Evolutionary conservation across 192 early-diverging fungal genomes (phyloP).

Genomic region (Hyaloraphidium curvatum): DNA sequence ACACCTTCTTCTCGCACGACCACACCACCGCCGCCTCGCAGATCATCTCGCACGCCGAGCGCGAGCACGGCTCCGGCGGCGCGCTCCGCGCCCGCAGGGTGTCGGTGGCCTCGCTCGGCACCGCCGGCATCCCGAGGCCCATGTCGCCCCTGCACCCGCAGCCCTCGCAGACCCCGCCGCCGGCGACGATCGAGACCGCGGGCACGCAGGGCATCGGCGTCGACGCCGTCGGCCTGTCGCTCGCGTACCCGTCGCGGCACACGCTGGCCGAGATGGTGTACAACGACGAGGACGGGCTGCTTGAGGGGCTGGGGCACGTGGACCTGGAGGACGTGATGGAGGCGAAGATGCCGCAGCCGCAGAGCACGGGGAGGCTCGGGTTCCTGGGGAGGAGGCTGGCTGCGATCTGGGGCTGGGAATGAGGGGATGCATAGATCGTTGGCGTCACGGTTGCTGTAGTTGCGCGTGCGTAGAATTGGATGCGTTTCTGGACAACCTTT

Average conservation of each 20-base stretch:
- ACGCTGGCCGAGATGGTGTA: not conserved
- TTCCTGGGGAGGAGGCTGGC: no score
- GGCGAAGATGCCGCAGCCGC: no score
- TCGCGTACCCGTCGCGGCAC: conserved; percentile 2
- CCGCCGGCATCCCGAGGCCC: not conserved
- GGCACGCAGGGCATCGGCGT: not conserved
- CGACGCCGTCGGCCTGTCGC: not conserved
- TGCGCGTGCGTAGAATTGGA: no score
- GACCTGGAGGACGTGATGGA: conserved; percentile 1
- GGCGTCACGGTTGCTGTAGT: no score
- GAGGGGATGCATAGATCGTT: no score
- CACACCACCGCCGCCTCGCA: not conserved
- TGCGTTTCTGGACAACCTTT: no score
- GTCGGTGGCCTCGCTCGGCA: not conserved
- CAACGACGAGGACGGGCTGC: not conserved
- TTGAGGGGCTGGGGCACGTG: not conserved
- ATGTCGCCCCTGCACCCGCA: not conserved
- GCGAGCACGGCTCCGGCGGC: not conserved
- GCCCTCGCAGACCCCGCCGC: not conserved
- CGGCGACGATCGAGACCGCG: not conserved
- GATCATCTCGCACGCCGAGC: not conserved
- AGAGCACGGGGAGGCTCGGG: no score
- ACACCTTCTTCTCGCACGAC: not conserved
- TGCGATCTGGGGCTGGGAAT: no score
- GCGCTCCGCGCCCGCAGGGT: not conserved